Base-by-base conservation (phyloP, 2,329 filamentous ascomycete species). In the Gyromitra esculenta region DNA sequence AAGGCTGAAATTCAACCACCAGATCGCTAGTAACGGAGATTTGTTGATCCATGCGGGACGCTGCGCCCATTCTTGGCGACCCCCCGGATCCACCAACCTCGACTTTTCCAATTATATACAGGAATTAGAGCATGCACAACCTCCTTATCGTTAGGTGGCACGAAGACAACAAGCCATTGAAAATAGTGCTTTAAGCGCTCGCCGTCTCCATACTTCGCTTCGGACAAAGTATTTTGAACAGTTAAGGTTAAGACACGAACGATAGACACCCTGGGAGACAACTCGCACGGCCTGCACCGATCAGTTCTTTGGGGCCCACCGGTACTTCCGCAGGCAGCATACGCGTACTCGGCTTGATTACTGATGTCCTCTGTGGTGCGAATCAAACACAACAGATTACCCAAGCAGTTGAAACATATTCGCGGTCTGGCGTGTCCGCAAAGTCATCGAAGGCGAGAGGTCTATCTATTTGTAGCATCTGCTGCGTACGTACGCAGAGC, bases 21-120 rank as follows among this genome's bases (percentile, higher is more conserved):
- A 69, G 54, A 69, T 50, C 54, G 21, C 18, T 45, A 21, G 37
- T 60, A 60, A 50, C 66, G 66, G 54, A 69, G 66, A 50, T 69
- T 52, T 60, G 41, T 60, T 69, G 66, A 60, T 69, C 25, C 41
- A 60, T 48, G 60, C 39, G 60, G 39, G 57, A 60, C 21, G 35
- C 25, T 48, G 21, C 11, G n/a, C 41, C 54, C 54, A 25, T 15
- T 50, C 66, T 69, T 59, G 66, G 66, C 66, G 60, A 60, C 5
- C 11, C 15, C 35, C 57, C 57, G 18, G 15, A 37, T n/a, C 11
- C 18, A 57, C 57, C 18, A 48, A 13, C 41, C n/a, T 43, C 31
- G 8, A 21, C 8, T 5, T 31, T 31, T n/a, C 52, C 50, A 37
- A 59, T 45, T 48, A 35, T 13, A 39, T 35, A 15, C 18, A 39